Conservation (phyloP, 495 filamentous ascomycete genomes). For the Neurospora tetrasperma region DNA sequence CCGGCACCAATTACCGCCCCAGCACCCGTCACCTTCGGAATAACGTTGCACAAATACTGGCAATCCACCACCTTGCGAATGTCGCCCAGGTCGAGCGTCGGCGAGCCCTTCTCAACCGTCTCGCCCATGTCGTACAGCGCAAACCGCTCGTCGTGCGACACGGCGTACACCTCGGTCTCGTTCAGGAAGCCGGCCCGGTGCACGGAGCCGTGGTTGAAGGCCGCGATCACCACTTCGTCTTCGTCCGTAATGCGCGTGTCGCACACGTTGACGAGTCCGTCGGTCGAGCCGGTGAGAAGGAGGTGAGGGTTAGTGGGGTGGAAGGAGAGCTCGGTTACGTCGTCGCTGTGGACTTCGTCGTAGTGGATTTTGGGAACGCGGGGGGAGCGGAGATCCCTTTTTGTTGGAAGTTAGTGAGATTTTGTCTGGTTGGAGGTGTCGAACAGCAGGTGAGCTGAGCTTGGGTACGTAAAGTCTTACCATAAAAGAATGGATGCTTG, state of each 20-base stretch:
- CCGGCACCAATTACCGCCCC: constrained; percentile 52
- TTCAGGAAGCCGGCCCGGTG: constrained; percentile 76
- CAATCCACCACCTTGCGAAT: constrained; percentile 58
- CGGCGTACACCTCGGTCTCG: constrained; percentile 55
- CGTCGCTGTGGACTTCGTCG: constrained; percentile 83
- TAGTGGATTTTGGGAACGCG: constrained; percentile 48
- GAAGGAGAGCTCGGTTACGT: constrained; percentile 76
- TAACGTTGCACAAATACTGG: constrained; percentile 74
- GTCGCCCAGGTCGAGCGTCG: constrained; percentile 61
- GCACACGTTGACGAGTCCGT: constrained; percentile 80
- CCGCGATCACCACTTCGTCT: constrained; percentile 75
- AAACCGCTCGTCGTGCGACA: constrained; percentile 74
- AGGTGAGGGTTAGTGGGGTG: constrained; percentile 53
- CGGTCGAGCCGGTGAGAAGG: constrained; percentile 81
- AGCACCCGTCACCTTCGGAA: constrained; percentile 42
- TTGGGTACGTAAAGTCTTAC: constrained; percentile 31
- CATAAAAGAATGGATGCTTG: constrained; percentile 67
- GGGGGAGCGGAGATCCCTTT: constrained; percentile 59
- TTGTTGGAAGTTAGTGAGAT: background rate
- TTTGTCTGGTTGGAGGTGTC: background rate
- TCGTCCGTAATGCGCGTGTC: constrained; percentile 66
- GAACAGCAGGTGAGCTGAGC: background rate
- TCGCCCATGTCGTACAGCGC: constrained; percentile 62
- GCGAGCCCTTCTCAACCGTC: constrained; percentile 42
- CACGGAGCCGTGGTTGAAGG: constrained; percentile 83